Evolutionary conservation across 148 eudicot genomes (phyloP).

Genomic region (Limonium bicolor): DNA sequence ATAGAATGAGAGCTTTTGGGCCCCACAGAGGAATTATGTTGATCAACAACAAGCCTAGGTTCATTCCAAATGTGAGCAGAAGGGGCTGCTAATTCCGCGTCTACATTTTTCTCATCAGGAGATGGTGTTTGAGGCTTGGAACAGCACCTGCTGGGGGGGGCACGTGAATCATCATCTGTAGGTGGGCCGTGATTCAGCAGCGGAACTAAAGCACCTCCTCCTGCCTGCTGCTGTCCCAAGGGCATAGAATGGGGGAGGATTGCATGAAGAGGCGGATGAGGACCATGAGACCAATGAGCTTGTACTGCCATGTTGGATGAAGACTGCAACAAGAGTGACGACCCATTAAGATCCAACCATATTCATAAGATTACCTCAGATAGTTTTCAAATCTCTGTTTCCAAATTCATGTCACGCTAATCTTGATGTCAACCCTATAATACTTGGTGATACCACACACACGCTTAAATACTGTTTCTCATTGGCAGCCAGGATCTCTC

Average conservation of each 20-base stretch:
- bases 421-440: no score
- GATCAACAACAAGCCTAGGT: constrained; percentile 19
- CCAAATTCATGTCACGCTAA: no score
- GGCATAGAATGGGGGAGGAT: constrained; percentile 42
- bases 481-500: constrained; percentile 7
- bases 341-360: neutral
- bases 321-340: constrained; percentile 27
- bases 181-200: constrained; percentile 32
- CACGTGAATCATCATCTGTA: constrained; percentile 24
- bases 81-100: constrained; percentile 17
- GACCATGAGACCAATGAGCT: constrained; percentile 65
- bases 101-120: constrained; percentile 18
- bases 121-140: constrained; percentile 29
- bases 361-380: neutral
- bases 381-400: no score
- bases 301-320: constrained; percentile 61
- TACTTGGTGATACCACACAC: no score
- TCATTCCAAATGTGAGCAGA: constrained; percentile 25
- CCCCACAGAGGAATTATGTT: neutral
- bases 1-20: constrained; percentile 1
- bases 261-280: constrained; percentile 33
- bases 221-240: constrained; percentile 54
- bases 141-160: constrained; percentile 43
- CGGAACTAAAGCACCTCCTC: constrained; percentile 28
- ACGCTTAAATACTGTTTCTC: neutral